Conservation (phyloP, 1,284 basidiomycete genomes). For the Trametes sp. region DNA sequence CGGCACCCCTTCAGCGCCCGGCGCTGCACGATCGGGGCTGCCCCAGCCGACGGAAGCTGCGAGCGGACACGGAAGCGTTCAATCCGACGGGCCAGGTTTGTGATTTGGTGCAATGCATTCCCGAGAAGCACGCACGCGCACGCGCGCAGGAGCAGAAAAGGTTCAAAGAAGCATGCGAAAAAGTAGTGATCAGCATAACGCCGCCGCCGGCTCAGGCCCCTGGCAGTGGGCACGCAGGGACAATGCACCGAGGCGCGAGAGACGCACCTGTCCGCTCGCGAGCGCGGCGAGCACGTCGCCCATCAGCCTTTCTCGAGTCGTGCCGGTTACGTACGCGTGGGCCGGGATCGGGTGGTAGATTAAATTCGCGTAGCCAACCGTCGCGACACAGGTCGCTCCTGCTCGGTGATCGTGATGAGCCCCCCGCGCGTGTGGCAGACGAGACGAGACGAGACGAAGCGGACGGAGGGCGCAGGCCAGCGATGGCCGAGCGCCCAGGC, state of each 20-base stretch:
- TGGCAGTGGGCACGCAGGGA: not conserved
- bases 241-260: too few species aligned
- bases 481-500: conserved; percentile 23
- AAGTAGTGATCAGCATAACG: conserved; percentile 26
- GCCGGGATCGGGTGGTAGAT: conserved; percentile 59
- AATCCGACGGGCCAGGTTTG: not conserved
- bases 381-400: conserved; percentile 64
- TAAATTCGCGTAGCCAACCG: conserved; percentile 63
- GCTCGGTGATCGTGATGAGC: conserved; percentile 42
- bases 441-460: conserved; percentile 2
- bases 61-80: not conserved
- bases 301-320: conserved; percentile 70
- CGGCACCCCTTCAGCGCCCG: conserved; percentile 62
- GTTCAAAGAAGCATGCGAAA: too few species aligned
- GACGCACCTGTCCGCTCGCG: conserved; percentile 57
- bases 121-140: conserved; percentile 1
- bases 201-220: conserved; percentile 11
- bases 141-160: too few species aligned
- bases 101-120: not conserved
- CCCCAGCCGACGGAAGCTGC: conserved; percentile 53
- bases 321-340: conserved; percentile 57
- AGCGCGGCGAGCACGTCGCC: conserved; percentile 58
- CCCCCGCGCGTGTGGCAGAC: conserved; percentile 2
- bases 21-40: conserved; percentile 62
- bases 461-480: not conserved